A percentile compares a stretch with the other conserved stretches of the same genome.
Evolutionary conservation across 2,329 filamentous ascomycete species (phyloP).

Genomic region (Aphanocladium album): DNA sequence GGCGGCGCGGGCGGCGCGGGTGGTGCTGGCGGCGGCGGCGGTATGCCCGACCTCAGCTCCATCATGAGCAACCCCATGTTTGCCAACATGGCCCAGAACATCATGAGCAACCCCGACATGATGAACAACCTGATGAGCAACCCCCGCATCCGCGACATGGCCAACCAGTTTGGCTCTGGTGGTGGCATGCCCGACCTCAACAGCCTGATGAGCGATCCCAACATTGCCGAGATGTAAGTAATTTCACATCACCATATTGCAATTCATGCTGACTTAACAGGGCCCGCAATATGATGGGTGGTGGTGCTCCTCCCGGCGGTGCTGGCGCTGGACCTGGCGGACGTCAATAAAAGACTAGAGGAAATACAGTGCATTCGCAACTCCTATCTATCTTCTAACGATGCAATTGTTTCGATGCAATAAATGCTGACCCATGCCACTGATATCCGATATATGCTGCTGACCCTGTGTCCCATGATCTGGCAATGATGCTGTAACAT

Average conservation of each 20-base stretch:
- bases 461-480: too few species aligned
- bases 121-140: constrained; percentile 93
- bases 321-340: constrained; percentile 23
- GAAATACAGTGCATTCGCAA: too few species aligned
- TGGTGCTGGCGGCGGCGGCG: constrained; percentile 58
- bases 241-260: neutral
- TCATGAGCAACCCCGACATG: constrained; percentile 95
- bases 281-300: constrained; percentile 45
- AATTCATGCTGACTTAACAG: constrained; percentile 20
- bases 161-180: constrained; percentile 67
- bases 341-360: constrained; percentile 10
- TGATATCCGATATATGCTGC: too few species aligned
- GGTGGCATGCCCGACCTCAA: constrained; percentile 88
- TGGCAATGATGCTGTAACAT: too few species aligned
- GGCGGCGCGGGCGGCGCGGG: constrained; percentile 56
- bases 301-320: constrained; percentile 26
- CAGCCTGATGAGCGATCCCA: constrained; percentile 85
- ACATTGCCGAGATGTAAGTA: constrained; percentile 86
- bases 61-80: constrained; percentile 99
- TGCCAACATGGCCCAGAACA: constrained; percentile 89
- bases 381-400: too few species aligned
- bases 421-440: too few species aligned
- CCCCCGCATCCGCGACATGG: constrained; percentile 82
- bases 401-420: too few species aligned
- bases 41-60: constrained; percentile 80